Base-by-base conservation (phyloP, 768 basidiomycete species). In the Naganishia vaughanmartiniae region DNA sequence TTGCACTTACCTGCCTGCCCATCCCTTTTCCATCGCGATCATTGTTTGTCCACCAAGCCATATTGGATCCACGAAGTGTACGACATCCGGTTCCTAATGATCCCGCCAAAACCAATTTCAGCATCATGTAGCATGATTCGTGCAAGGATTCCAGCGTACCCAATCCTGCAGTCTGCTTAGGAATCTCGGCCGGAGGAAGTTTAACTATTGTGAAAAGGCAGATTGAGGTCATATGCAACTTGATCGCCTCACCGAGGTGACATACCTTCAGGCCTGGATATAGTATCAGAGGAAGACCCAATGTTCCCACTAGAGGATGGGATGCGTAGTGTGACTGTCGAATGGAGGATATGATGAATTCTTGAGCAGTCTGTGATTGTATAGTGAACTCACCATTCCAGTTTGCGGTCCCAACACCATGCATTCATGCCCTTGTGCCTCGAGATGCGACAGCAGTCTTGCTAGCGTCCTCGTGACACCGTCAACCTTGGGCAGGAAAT, bases 41-140 rank as follows among this genome's bases (percentile, higher is more conserved):
- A 84, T 77, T 14, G 80, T 80, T 67, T 84, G 84, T 0, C 82
- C 84, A 21, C 84, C 84, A 4, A 85, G 81, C 84, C 84, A 85
- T 51, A 85, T 83, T 3, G 84, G 83, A 76, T 84, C 84, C 53
- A 83, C 82, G 66, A 84, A 81, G 69, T 84, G 83, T 7, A 84
- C 78, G 0, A 84, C 82, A 66, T 84, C 83, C 0, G 84, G 83
- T 65, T 81, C 77, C 73, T 58, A 15, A 4, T 2, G 30, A 5
- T 79, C 74, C 46, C 0, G 48, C 46, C n/a, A n/a, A 21, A 28
- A 6, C 28, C 48, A 24, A 46, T 26, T 33, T 46, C 28, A 55
- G 46, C 54, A 7, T 11, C 15, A 19, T 19, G 0, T 34, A 9
- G 30, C 45, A 54, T 24, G 69, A 77, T 65, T 34, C 79, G 77